Conservation (phyloP, 2,329 filamentous ascomycete genomes). For the Sclerotinia minor region DNA sequence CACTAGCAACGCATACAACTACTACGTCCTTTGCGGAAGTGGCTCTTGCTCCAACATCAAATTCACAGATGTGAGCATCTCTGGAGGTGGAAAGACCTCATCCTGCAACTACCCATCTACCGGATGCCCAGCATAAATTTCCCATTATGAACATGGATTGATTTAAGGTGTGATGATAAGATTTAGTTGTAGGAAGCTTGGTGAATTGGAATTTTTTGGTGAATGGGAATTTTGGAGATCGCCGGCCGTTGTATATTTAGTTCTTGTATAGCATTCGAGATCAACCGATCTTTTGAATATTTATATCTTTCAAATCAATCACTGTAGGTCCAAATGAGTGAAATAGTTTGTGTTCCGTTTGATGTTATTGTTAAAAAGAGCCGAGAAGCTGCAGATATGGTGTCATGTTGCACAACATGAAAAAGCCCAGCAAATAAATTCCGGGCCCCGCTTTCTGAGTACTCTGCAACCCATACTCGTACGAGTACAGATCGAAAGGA, state of each 20-base stretch:
- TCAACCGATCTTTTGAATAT: neutral
- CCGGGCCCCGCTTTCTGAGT: neutral
- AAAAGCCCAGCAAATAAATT: neutral
- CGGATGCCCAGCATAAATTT: constrained; percentile 8
- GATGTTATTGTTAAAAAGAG: neutral
- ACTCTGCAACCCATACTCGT: too few relatives aligned
- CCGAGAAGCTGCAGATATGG: neutral
- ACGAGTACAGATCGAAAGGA: too few relatives aligned
- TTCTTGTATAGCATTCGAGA: constrained; percentile 5
- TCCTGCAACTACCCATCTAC: constrained; percentile 11
- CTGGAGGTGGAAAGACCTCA: neutral
- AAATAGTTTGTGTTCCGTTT: neutral
- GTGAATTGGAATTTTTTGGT: neutral
- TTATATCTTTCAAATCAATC: neutral
- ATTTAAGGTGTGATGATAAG: neutral
- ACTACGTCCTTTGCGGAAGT: constrained; percentile 56
- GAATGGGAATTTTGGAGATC: neutral
- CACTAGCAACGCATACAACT: constrained; percentile 41
- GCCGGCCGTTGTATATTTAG: neutral
- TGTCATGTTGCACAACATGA: neutral
- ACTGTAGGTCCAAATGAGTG: neutral
- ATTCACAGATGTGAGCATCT: constrained; percentile 15
- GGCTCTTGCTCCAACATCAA: constrained; percentile 46
- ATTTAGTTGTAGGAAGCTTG: neutral
- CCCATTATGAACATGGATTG: neutral